A percentile compares a stretch with the other conserved stretches of the same genome.
Evolutionary conservation across 176 grass and related monocot species (phyloP).

Genomic region (Ensete ventricosum): DNA sequence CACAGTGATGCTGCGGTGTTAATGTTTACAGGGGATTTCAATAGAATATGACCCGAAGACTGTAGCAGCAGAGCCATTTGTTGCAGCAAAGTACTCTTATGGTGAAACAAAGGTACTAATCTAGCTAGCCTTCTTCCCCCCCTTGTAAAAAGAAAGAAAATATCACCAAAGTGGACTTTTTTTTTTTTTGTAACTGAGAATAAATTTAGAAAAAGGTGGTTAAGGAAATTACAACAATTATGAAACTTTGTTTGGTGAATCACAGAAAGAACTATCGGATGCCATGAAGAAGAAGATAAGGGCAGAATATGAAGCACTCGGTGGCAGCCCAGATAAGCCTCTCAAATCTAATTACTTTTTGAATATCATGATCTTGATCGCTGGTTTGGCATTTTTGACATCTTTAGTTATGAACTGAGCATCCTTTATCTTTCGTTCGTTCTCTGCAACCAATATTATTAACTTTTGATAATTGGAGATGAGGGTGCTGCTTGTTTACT

Average conservation of each 20-base stretch:
- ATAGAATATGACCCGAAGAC: conserved; percentile 38
- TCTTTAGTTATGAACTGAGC: conserved; percentile 65
- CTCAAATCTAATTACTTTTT: conserved; percentile 90
- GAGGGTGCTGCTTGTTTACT: too few relatives aligned
- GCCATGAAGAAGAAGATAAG: conserved; percentile 32
- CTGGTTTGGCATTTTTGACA: conserved; percentile 65
- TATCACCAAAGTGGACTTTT: too few relatives aligned
- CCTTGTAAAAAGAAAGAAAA: too few relatives aligned
- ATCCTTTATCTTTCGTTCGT: neutral
- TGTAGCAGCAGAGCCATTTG: conserved; percentile 35
- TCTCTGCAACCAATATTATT: neutral
- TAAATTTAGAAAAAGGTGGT: neutral
- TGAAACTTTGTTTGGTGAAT: conserved; percentile 20
- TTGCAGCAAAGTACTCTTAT: conserved; percentile 44
- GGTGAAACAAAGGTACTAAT: conserved; percentile 29
- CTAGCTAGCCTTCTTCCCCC: neutral
- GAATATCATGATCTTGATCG: conserved; percentile 85
- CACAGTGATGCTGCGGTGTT: neutral
- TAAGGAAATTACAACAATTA: conserved; percentile 14
- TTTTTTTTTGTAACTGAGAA: too few relatives aligned
- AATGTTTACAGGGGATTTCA: conserved; percentile 57
- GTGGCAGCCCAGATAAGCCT: conserved; percentile 84
- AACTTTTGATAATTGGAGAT: too few relatives aligned
- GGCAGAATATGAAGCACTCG: conserved; percentile 52
- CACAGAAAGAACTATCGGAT: conserved; percentile 35